Evolutionary conservation across 306 rosid species (phyloP), one percentile per base, ranked within the genome.

Genomic region (Dicorynia guianensis): DNA sequence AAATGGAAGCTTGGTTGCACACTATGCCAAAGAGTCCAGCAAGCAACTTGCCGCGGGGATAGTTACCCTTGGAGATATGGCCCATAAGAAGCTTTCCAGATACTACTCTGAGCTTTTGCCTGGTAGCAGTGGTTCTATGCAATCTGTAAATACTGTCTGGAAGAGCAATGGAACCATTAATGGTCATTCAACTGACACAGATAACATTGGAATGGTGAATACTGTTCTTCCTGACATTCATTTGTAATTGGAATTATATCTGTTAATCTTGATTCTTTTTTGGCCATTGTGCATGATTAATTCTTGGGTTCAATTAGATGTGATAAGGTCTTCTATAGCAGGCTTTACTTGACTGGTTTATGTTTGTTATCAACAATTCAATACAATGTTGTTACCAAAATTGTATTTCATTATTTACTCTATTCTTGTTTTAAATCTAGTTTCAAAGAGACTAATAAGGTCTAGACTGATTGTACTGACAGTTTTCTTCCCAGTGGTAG

Each of bases 21-120:
- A 89, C 83, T 89, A 88, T 82, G 96, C 97, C 38, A 92, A 88
- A 78, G 88, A 92, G 67, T 89, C 97, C 33, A 90, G 97, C 80
- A 89, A 85, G 87, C 97, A 92, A 68, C 88, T 92, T 76, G 97
- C 97, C 43, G 84, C 74, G 10, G 93, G 97, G 10, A 90, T 92
- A 64, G 85, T 80, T 50, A 83, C 89, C 68, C 83, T 92, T 15
- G 97, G 97, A 56, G 97, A 92, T 87, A 85, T 80, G 87, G 93
- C 96, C 66, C 86, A 86, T 76, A 88, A 86, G 84, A 92, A 86
- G 86, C 79, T 92, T 59, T 89, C 93, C 44, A 83, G 81, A 54
- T 92, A 89, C 72, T 92, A 80, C 88, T 81, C 93, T 0, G 97
- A 89, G 69, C 88, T 88, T 72, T 71, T 76, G 67, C 92, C 96